Evolutionary conservation across 1,139 yeast genomes (phyloP), one percentile per base, ranked within the genome.

Genomic region (Yamadazyma oceani): DNA sequence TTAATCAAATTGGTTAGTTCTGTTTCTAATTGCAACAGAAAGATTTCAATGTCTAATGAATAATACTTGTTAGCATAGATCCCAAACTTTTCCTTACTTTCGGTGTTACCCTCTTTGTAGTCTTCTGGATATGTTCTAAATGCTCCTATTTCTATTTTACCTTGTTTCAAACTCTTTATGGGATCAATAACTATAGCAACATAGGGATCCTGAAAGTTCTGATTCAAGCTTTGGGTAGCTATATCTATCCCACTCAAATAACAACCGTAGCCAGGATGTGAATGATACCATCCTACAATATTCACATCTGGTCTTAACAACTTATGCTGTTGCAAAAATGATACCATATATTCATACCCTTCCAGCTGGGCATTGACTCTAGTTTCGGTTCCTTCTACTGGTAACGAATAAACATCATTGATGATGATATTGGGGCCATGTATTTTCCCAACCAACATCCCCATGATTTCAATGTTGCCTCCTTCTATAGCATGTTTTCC

Each of bases 201-300:
- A 55, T 87, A 89, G 1, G 97, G 97, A 54, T 89, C 97, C 57
- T 89, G 96, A 55, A 81, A 88, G 43, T 75, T 78, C 59, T 89
- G 97, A 55, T 90, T 89, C 58, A 90, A 64, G 41, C 77, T 69
- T 57, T 92, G 96, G 0, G 97, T 89, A 39, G 85, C 81, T 22
- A 89, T 94, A 61, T 89, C 97, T 35, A 89, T 88, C 13, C 92
- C 94, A 44, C 92, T 82, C 30, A 89, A 63, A 95, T 96, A 85
- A 57, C 96, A 86, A 29, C 97, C 97, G 59, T 89, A 92, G 0
- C 97, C 97, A 0, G 97, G 97, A 60, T 92, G 98, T 2, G 97
- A 89, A 61, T 92, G 96, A 61, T 90, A 86, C 95, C 95, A 86
- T 6, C 97, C 97, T 12, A 89, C 88, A 26, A 92, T 85, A 50